Evolutionary conservation across 345 rosid species (phyloP).

Genomic region (Sisymbrium irio): DNA sequence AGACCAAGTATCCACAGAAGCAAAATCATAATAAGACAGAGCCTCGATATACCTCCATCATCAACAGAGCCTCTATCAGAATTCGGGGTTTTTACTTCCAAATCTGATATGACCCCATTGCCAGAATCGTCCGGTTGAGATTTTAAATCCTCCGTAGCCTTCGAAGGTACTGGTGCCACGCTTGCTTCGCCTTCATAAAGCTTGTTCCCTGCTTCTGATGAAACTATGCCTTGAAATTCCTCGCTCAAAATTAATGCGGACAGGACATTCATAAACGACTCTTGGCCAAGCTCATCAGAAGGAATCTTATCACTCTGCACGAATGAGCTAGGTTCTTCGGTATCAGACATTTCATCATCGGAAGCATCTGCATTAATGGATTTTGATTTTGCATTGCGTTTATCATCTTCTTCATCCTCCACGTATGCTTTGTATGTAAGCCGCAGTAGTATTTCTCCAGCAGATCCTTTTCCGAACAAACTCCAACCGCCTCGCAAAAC

Average conservation of each 20-base stretch:
- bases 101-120: slow-evolving; percentile 22
- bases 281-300: slow-evolving; percentile 51
- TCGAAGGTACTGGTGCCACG: slow-evolving; percentile 35
- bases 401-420: slow-evolving; percentile 96
- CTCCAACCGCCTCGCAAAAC: slow-evolving; percentile 78
- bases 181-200: slow-evolving; percentile 41
- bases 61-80: slow-evolving; percentile 29
- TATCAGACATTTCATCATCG: slow-evolving; percentile 77
- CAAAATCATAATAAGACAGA: slow-evolving; percentile 17
- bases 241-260: slow-evolving; percentile 92
- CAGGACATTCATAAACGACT: slow-evolving; percentile 90
- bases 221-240: slow-evolving; percentile 95
- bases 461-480: slow-evolving; percentile 61
- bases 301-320: slow-evolving; percentile 37
- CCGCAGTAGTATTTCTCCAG: slow-evolving; percentile 85
- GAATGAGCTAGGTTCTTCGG: slow-evolving; percentile 49
- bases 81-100: slow-evolving; percentile 3
- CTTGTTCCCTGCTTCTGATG: slow-evolving; percentile 73
- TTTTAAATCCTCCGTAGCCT: slow-evolving; percentile 39
- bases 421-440: slow-evolving; percentile 95
- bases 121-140: slow-evolving; percentile 36
- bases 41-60: slow-evolving; percentile 27
- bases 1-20: slow-evolving; percentile 15
- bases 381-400: slow-evolving; percentile 44
- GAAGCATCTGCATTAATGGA: slow-evolving; percentile 49